These are phyloP conservation scores for Colletotrichum destructivum DNA, from an alignment of 2,329 filamentous ascomycete species.

Conservation along the genomic window DNA sequence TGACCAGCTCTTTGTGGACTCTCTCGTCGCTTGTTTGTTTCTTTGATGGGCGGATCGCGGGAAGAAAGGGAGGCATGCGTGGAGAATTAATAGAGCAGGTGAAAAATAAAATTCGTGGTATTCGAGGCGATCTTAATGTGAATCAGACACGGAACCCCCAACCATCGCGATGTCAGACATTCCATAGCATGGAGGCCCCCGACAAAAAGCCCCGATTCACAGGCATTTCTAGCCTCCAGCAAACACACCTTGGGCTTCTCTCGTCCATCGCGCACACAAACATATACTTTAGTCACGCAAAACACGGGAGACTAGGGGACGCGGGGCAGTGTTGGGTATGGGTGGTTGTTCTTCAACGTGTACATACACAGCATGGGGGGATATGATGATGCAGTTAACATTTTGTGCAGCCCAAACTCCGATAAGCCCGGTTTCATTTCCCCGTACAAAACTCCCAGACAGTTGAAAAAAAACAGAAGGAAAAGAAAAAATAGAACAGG, in stretches of 20 bases:
- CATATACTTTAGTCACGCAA: background rate
- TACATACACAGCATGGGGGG: slow-evolving; percentile 14
- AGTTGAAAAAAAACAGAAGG: background rate
- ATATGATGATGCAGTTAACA: slow-evolving; percentile 28
- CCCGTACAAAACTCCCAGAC: slow-evolving; percentile 34
- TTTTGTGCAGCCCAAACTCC: slow-evolving; percentile 23
- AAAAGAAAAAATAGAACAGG: background rate
- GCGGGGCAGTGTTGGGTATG: background rate
- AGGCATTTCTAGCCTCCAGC: background rate
- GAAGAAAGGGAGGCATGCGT: too few species aligned
- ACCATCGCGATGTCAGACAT: too few species aligned
- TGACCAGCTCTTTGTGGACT: too few species aligned
- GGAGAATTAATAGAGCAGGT: too few species aligned
- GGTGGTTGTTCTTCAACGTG: slow-evolving; percentile 15
- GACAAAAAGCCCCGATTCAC: too few species aligned
- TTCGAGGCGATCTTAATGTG: too few species aligned
- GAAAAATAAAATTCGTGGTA: too few species aligned
- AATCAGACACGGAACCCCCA: too few species aligned
- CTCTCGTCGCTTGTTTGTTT: too few species aligned
- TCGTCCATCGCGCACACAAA: background rate
- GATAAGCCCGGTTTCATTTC: slow-evolving; percentile 32
- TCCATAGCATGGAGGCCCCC: too few species aligned
- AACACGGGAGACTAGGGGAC: background rate
- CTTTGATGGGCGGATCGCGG: too few species aligned
- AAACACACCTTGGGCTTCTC: background rate